A percentile compares a stretch with the other conserved stretches of the same genome.
Evolutionary conservation across 805 yeast species (phyloP).

Genomic region (Clavispora carvajalis): DNA sequence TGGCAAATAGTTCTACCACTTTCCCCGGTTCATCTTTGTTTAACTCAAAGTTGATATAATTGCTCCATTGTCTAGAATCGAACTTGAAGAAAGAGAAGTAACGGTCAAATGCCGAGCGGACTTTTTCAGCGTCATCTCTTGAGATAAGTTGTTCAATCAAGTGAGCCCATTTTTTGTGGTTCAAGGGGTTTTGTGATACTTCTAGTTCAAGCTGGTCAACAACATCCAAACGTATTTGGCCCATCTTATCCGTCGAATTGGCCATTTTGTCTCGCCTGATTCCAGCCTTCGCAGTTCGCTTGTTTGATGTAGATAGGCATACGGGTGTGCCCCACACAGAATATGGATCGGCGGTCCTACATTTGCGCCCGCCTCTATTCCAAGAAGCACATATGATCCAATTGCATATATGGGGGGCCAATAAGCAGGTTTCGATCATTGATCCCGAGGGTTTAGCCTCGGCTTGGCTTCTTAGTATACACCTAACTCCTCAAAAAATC

Average conservation of each 20-base stretch:
- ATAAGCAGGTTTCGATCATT: conserved; percentile 34
- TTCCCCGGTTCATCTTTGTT: conserved; percentile 58
- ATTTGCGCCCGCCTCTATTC: neutral
- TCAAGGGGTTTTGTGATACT: conserved; percentile 46
- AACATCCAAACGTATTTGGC: conserved; percentile 35
- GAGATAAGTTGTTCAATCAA: conserved; percentile 44
- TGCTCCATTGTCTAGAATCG: conserved; percentile 62
- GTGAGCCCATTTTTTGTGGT: conserved; percentile 52
- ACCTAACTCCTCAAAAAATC: conserved; percentile 14
- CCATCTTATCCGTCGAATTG: neutral
- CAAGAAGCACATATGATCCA: conserved; percentile 13
- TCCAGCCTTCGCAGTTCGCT: neutral
- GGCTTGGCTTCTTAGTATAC: conserved; percentile 34
- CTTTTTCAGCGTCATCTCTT: conserved; percentile 56
- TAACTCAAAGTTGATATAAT: conserved; percentile 61
- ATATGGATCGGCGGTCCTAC: neutral
- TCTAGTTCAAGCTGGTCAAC: conserved; percentile 57
- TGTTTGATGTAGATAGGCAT: neutral
- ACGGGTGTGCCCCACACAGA: neutral
- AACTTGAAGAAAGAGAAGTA: conserved; percentile 63
- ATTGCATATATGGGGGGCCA: conserved; percentile 54
- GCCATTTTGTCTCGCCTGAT: neutral
- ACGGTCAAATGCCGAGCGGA: conserved; percentile 52
- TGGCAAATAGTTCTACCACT: conserved; percentile 62
- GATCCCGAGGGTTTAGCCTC: conserved; percentile 50